Base-by-base conservation (phyloP, 441 rosid genomes). In the Populus hybrid region DNA sequence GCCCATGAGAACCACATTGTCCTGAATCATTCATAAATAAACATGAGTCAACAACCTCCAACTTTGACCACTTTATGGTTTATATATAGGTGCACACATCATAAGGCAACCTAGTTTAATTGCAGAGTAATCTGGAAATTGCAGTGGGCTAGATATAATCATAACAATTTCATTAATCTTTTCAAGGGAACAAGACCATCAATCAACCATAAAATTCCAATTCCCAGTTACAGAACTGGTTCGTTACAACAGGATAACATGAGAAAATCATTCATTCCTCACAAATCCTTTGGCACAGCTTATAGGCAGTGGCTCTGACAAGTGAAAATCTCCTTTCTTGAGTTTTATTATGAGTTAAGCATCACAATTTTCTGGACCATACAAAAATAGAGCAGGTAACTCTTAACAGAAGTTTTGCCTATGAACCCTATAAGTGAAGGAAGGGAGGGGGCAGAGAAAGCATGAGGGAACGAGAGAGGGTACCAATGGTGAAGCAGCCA, bases 401-500 rank as follows among this genome's bases (percentile, higher is more conserved):
- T 0, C 3, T 21, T 63, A 21, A 23, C 11, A 21, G 65, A 9
- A 21, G 2, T 9, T 63, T 63, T 21, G 6, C 65, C 7, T 23
- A 1, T 7, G 28, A 61, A 61, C 26, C 65, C 65, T 61, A 21
- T 3, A 21, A 61, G 26, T 9, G 65, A 9, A 9, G 26, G 53
- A 1, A 14, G 26, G 0, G 5, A 9, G 7, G 9, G 9, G 45
- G 0, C 3, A 0, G 7, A 2, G 28, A 40, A 16, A 11, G 24
- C 36, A 33, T 33, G 16, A 33, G 65, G n/a, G 20, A 20, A 24
- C 21, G 6, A 53, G 64, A 40, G 69, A 64, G 68, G 26, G 31
- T 86, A 89, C 92, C 89, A 28, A 89, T 85, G 71, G 88, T 87
- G 74, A 89, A 89, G 82, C 90, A 87, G 78, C 88, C 82, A 70